Evolutionary conservation across 1,139 yeast species (phyloP), one percentile per base, ranked within the genome.

Genomic region (Hansenula sp.): DNA sequence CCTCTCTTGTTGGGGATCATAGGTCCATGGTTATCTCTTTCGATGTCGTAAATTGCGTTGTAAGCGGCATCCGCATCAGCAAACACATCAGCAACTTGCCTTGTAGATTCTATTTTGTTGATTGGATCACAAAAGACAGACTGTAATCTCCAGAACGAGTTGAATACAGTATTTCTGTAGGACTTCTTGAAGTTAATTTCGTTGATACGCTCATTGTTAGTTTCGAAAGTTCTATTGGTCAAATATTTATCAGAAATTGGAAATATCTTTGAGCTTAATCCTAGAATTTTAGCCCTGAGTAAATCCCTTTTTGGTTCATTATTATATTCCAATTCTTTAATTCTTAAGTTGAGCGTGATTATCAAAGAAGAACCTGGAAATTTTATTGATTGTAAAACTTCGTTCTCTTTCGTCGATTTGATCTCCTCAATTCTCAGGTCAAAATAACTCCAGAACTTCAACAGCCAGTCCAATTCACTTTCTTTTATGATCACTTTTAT

Each of bases 371-470:
- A 31, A n/a, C 54, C 56, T 8, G 53, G 46, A 7, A 45, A 44
- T 35, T 38, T 53, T 7, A 17, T 38, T 10, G 49, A 40, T 4
- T 15, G 12, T 12, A 55, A 33, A 8, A 16, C 17, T 40, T 43
- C 42, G 19, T 21, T 30, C 19, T 33, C 31, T n/a, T 33, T 17
- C 27, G 35, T 15, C 3, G 11, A 1, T 31, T 38, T 36, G 18
- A 55, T 34, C 2, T 32, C 31, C 1, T 43, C 28, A 4, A 41
- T 37, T 38, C 60, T 43, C 6, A 17, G 13, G 3, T 52, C 47
- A n/a, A 57, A 44, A 35, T 33, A 55, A 0, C 49, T 32, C 58
- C 57, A 55, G 33, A 57, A 54, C 10, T 35, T 33, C 11, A 57
- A 30, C 2, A 55, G 41, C 53, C 52, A 48, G 3, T 47, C 47